phyloP scores from a whole-genome alignment of 1,139 yeast species.

The Schwanniomyces etchellsii region DNA sequence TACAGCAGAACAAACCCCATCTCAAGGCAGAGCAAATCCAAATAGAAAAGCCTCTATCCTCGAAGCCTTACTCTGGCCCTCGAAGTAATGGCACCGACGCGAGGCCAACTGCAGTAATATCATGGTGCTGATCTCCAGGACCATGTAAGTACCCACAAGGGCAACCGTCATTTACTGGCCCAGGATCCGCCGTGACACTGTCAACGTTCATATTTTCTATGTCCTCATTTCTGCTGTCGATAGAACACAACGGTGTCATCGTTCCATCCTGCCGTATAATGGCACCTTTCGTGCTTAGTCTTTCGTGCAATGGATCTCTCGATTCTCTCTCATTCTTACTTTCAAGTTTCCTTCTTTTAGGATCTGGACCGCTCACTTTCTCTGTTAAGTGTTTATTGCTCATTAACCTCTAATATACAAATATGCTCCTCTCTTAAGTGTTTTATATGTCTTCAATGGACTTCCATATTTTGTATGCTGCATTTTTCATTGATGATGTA shows the following conservation, averaged over 20 bases:
- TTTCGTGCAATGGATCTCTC: neutral
- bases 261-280: constrained; percentile 5
- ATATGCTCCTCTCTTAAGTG: too few species aligned
- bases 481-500: too few species aligned
- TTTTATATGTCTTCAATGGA: too few species aligned
- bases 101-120: constrained; percentile 26
- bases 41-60: too few species aligned
- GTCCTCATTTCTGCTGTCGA: neutral
- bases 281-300: constrained; percentile 4
- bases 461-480: too few species aligned
- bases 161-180: too few species aligned
- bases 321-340: neutral
- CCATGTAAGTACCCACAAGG: constrained; percentile 35
- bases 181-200: neutral
- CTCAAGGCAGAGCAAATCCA: too few species aligned
- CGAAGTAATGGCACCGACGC: constrained; percentile 20
- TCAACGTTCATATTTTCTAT: neutral
- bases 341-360: neutral
- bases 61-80: constrained; percentile 32
- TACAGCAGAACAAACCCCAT: too few species aligned
- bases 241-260: constrained; percentile 5
- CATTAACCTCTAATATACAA: too few species aligned
- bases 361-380: too few species aligned
- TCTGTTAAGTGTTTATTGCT: too few species aligned
- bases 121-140: constrained; percentile 24